A percentile compares a stretch with the other conserved stretches of the same genome.
phyloP scores from a whole-genome alignment of 1,284 basidiomycete species.

The Marasmius fiardii region DNA sequence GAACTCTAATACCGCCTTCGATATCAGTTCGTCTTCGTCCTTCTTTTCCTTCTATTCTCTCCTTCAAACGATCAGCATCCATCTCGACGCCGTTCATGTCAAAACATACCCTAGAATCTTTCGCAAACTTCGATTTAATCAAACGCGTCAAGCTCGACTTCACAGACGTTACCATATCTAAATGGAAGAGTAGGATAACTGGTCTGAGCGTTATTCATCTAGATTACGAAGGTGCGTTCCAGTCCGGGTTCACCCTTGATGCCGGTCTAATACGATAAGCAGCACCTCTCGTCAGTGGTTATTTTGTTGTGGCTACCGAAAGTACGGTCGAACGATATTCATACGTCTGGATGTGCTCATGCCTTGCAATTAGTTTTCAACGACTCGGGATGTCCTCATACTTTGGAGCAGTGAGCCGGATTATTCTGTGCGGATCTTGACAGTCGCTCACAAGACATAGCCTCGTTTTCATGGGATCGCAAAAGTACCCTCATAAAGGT shows the following conservation, averaged over 20 bases:
- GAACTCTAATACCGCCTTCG: conserved; percentile 13
- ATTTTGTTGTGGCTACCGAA: conserved; percentile 91
- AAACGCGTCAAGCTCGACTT: conserved; percentile 70
- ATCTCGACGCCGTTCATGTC: conserved; percentile 17
- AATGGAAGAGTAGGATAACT: conserved; percentile 80
- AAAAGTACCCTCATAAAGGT: conserved; percentile 96
- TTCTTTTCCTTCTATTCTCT: conserved; percentile 7
- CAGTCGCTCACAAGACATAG: conserved; percentile 31
- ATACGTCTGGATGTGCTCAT: conserved; percentile 5
- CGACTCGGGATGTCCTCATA: conserved; percentile 92
- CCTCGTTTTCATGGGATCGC: conserved; percentile 91
- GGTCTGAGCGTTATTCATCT: conserved; percentile 80
- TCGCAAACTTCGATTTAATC: conserved; percentile 80
- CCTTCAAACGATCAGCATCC: conserved; percentile 16
- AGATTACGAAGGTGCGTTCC: conserved; percentile 72
- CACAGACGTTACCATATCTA: conserved; percentile 75
- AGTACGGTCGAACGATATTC: conserved; percentile 47
- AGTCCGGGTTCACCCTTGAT: conserved; percentile 5
- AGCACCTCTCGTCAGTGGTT: conserved; percentile 91
- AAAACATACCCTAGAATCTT: conserved; percentile 28
- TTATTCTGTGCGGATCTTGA: conserved; percentile 22
- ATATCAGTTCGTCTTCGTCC: conserved; percentile 2
- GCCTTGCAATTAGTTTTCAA: conserved; percentile 66
- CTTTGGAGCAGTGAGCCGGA: conserved; percentile 75
- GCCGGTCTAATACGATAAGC: conserved; percentile 9